These are phyloP conservation scores for Coprinopsis marcescibilis DNA, from an alignment of 768 basidiomycete genomes.

Conservation along the genomic window DNA sequence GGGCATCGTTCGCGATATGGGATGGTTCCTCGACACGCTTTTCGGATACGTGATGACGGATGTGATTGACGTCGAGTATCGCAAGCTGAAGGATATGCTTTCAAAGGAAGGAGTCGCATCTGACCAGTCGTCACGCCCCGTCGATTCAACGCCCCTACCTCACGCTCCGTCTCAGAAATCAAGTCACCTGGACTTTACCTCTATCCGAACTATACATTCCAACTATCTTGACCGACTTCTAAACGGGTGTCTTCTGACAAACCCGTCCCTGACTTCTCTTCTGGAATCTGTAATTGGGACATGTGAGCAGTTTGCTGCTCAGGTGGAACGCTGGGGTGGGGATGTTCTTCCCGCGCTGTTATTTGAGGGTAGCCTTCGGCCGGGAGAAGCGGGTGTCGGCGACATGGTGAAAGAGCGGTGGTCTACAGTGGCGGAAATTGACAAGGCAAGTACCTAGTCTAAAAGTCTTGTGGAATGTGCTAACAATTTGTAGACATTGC, in stretches of 20 bases:
- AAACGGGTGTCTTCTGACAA: conserved; percentile 74
- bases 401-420: conserved; percentile 68
- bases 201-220: conserved; percentile 75
- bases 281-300: conserved; percentile 73
- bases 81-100: conserved; percentile 59
- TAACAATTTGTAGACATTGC: conserved; percentile 49
- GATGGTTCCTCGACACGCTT: conserved; percentile 84
- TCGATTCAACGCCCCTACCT: conserved; percentile 25
- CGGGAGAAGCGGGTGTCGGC: conserved; percentile 57
- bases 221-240: conserved; percentile 75
- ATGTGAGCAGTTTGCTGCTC: conserved; percentile 82
- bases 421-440: conserved; percentile 65
- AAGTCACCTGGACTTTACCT: conserved; percentile 74
- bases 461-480: not conserved
- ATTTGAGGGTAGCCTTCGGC: conserved; percentile 70
- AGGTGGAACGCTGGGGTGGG: conserved; percentile 89
- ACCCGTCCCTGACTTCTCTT: conserved; percentile 52
- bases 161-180: too few species aligned
- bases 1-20: conserved; percentile 85
- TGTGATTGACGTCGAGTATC: conserved; percentile 81
- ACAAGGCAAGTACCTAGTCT: conserved; percentile 49
- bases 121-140: conserved; percentile 9
- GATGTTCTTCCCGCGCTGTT: conserved; percentile 82
- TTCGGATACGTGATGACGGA: conserved; percentile 86
- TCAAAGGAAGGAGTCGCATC: conserved; percentile 22